Base-by-base conservation (phyloP, 768 basidiomycete genomes). In the Lentinula edodes region DNA sequence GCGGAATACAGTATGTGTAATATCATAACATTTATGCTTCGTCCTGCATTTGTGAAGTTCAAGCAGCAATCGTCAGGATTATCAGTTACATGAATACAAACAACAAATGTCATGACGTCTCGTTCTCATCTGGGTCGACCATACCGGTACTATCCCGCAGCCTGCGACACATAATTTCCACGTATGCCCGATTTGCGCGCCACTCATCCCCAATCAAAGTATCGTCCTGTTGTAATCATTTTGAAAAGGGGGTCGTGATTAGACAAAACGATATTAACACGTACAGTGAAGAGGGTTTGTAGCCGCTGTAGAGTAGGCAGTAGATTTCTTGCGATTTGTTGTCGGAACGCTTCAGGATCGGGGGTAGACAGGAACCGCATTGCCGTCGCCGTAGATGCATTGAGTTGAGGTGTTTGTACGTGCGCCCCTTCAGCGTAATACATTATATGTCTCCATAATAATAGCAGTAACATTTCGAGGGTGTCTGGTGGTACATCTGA, bases 371-470 rank as follows among this genome's bases (percentile, higher is more conserved):
- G 70, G 39, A 87, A 74, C 36, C 87, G 83, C 76, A 87, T 78
- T 5, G 81, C 78, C 70, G 80, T 68, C 65, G 75, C 63, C 1
- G 73, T 76, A 52, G 62, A 61, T 41, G 63, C 66, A 52, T 52
- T 68, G 32, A 66, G 42, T 35, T 63, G 57, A 7, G 55, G 64
- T 41, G 66, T 74, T 66, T 70, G 72, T 68, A 68, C 43, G 55
- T 71, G 72, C n/a, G 72, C 61, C 58, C 72, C 70, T 57, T 80
- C 76, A 42, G 78, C 71, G 71, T 89, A 95, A 68, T 86, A 85
- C 13, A 83, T 78, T 34, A 92, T 68, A 67, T 95, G 94, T 15
- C 91, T 81, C 89, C 90, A 93, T 9, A 93, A 75, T 18, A 95
- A 78, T 16, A 95, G 77, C 8, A 95, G 77, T 5, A 90, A 70